Conservation (phyloP, 169 alveolate genomes). For the Eimeria sp. region DNA sequence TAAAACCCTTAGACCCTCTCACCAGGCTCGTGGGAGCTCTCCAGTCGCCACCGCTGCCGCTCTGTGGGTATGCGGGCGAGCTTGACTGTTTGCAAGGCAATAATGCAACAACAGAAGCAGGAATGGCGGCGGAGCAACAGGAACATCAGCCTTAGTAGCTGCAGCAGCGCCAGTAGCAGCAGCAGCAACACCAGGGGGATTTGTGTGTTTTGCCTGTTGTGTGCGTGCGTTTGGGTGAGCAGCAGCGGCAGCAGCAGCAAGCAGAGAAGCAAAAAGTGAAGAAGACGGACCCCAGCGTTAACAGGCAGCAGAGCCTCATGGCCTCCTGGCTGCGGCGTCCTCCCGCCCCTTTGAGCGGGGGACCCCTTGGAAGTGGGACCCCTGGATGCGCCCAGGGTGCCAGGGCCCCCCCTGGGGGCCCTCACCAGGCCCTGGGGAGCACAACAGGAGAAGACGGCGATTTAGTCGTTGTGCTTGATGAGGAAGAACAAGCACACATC, state of each 20-base stretch:
- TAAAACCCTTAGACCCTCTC: neutral
- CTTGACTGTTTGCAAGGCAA: too few relatives aligned
- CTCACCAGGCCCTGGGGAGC: constrained; percentile 7
- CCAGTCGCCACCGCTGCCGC: neutral
- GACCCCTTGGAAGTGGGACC: constrained; percentile 8
- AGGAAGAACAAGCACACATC: constrained; percentile 25
- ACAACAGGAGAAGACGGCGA: neutral
- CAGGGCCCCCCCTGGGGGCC: neutral
- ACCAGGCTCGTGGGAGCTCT: neutral
- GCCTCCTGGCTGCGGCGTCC: constrained; percentile 61
- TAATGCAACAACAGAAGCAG: neutral
- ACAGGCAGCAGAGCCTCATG: constrained; percentile 57
- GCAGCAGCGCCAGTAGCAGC: too few relatives aligned
- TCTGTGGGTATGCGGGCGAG: too few relatives aligned
- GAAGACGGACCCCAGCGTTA: constrained; percentile 49
- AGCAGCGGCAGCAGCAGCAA: constrained; percentile 52
- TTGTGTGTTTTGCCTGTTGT: neutral
- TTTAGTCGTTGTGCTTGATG: constrained; percentile 31
- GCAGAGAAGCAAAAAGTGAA: constrained; percentile 50
- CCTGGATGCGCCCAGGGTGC: constrained; percentile 3
- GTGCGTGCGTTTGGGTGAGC: neutral
- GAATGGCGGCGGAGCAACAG: too few relatives aligned
- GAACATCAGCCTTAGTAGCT: too few relatives aligned
- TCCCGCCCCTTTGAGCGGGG: neutral
- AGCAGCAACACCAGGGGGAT: neutral